Conservation (phyloP, 768 basidiomycete genomes). For the Naganishia antarctica region DNA sequence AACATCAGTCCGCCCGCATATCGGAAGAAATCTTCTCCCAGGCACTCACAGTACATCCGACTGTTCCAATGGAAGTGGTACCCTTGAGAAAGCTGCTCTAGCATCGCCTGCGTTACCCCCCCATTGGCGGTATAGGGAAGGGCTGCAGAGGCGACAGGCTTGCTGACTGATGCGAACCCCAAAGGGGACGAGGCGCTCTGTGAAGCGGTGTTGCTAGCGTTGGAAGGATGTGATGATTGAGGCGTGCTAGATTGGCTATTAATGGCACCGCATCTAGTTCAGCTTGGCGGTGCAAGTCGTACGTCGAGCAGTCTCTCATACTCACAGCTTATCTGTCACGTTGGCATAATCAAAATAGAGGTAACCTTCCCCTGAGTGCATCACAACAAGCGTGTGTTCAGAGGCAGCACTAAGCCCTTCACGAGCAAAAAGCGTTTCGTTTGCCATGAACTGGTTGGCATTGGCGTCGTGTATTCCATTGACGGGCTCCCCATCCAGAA, state of each 20-base stretch:
- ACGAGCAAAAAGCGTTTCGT: constrained; percentile 3
- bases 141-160: background rate
- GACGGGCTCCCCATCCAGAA: background rate
- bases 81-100: background rate
- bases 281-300: too few species aligned
- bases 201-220: background rate
- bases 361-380: constrained; percentile 13
- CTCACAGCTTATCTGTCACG: constrained; percentile 1
- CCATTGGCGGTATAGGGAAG: background rate
- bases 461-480: background rate
- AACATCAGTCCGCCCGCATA: background rate
- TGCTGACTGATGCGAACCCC: too few species aligned
- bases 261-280: too few species aligned
- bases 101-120: background rate
- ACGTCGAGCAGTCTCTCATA: too few species aligned
- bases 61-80: constrained; percentile 16
- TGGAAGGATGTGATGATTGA: background rate
- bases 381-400: background rate
- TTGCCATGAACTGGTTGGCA: background rate
- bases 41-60: constrained; percentile 19
- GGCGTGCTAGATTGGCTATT: too few species aligned
- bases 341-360: constrained; percentile 23
- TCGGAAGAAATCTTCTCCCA: too few species aligned
- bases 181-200: background rate
- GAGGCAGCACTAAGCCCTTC: background rate